These are phyloP conservation scores for Boeremia exigua DNA, from an alignment of 2,329 filamentous ascomycete species.

Conservation along the genomic window DNA sequence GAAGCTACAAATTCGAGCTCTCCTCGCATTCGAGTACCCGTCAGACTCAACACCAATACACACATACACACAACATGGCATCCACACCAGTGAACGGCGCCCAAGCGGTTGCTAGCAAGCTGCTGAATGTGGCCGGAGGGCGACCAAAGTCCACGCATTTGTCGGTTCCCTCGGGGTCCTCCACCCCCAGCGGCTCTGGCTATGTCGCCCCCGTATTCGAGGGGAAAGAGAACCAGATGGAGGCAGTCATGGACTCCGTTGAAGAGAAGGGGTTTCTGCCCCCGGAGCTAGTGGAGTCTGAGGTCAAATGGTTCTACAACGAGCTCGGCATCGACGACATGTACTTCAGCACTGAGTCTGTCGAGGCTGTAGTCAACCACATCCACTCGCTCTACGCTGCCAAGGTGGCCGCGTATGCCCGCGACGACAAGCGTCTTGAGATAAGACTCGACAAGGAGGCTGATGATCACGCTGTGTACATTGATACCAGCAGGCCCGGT, in stretches of 20 bases:
- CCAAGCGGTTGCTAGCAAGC: constrained; percentile 54
- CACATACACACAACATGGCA: constrained; percentile 34
- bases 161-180: constrained; percentile 67
- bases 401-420: constrained; percentile 91
- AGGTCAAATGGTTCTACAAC: constrained; percentile 97
- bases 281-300: constrained; percentile 77
- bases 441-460: constrained; percentile 97
- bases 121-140: constrained; percentile 62
- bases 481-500: constrained; percentile 94
- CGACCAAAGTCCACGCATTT: constrained; percentile 87
- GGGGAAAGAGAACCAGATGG: constrained; percentile 91
- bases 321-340: constrained; percentile 97
- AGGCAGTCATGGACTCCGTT: constrained; percentile 79
- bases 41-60: neutral
- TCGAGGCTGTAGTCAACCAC: constrained; percentile 87
- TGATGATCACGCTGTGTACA: constrained; percentile 94
- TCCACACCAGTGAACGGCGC: constrained; percentile 42
- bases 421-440: constrained; percentile 92
- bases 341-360: constrained; percentile 91
- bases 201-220: constrained; percentile 95
- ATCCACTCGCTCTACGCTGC: constrained; percentile 96
- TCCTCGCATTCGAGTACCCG: neutral
- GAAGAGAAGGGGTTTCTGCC: constrained; percentile 86
- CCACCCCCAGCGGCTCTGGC: constrained; percentile 72
- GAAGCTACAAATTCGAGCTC: constrained; percentile 10